These are phyloP conservation scores for Cystofilobasidium bisporidii DNA, from an alignment of 768 basidiomycete species.

Conservation along the genomic window DNA sequence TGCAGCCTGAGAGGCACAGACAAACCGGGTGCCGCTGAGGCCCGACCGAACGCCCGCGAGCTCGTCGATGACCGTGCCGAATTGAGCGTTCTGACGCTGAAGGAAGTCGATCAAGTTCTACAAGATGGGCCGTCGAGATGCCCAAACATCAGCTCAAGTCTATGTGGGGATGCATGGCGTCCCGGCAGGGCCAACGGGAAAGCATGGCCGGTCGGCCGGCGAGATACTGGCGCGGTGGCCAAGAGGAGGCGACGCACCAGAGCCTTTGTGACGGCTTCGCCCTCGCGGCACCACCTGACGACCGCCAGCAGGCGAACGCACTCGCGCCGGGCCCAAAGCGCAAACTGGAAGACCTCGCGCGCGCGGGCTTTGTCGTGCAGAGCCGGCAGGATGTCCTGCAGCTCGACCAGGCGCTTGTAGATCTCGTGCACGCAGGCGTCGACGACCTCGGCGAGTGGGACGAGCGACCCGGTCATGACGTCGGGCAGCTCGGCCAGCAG, in stretches of 20 bases:
- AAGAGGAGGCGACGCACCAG: slow-evolving; percentile 23
- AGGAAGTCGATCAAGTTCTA: slow-evolving; percentile 83
- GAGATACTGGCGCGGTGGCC: no score
- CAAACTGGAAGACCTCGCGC: slow-evolving; percentile 73
- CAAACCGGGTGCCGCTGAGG: slow-evolving; percentile 68
- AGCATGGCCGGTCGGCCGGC: no score
- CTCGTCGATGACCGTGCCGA: slow-evolving; percentile 57
- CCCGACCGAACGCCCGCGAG: slow-evolving; percentile 59
- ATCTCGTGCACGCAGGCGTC: slow-evolving; percentile 67
- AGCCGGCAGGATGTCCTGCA: slow-evolving; percentile 58
- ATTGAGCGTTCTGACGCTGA: slow-evolving; percentile 72
- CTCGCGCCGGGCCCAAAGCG: slow-evolving; percentile 81
- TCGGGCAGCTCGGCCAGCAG: slow-evolving; percentile 63
- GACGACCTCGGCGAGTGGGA: slow-evolving; percentile 61
- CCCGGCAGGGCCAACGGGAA: background rate
- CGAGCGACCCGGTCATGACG: slow-evolving; percentile 60
- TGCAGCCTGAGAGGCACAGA: no score
- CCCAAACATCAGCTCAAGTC: slow-evolving; percentile 37
- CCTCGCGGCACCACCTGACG: slow-evolving; percentile 72
- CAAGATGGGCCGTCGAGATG: no score
- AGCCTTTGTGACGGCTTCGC: slow-evolving; percentile 28
- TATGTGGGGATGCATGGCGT: background rate
- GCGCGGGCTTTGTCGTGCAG: slow-evolving; percentile 51
- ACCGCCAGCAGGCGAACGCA: slow-evolving; percentile 80
- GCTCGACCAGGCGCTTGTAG: slow-evolving; percentile 70